phyloP scores from a whole-genome alignment of 176 grass and related monocot species.

The Avena atlantica region DNA sequence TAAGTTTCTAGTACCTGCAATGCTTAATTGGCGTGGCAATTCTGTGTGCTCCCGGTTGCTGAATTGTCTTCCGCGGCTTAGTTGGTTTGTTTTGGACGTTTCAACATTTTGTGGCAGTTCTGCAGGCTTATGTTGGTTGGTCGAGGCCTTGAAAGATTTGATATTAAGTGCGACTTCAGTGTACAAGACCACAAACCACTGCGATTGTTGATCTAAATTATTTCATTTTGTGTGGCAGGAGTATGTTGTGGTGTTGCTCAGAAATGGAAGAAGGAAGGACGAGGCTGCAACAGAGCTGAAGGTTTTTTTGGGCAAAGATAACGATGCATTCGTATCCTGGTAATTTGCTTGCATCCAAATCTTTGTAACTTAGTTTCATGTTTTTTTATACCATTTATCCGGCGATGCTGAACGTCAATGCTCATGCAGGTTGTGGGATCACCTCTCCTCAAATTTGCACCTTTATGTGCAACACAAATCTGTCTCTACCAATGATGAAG shows the following conservation, averaged over 20 bases:
- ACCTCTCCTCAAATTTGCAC: constrained; percentile 81
- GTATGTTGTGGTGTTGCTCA: constrained; percentile 85
- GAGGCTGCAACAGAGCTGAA: constrained; percentile 72
- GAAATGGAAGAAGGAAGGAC: constrained; percentile 78
- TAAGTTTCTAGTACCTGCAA: background rate
- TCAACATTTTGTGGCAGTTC: background rate
- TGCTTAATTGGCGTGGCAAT: background rate
- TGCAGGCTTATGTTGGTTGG: background rate
- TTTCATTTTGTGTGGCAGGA: constrained; percentile 54
- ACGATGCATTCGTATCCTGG: constrained; percentile 81
- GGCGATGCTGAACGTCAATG: background rate
- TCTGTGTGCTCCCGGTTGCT: background rate
- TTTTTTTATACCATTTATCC: background rate
- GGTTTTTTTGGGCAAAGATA: constrained; percentile 82
- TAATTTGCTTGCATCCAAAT: constrained; percentile 38
- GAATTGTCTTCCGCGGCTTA: background rate
- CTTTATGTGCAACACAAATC: constrained; percentile 72
- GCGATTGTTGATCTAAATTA: background rate
- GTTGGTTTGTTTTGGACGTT: background rate
- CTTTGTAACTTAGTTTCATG: background rate
- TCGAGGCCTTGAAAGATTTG: background rate
- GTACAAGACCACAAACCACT: background rate
- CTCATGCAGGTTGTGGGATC: constrained; percentile 87
- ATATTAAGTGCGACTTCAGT: background rate
- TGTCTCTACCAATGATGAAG: constrained; percentile 36